Base-by-base conservation (phyloP, 2,329 filamentous ascomycete genomes). In the Aspergillus fructus region DNA sequence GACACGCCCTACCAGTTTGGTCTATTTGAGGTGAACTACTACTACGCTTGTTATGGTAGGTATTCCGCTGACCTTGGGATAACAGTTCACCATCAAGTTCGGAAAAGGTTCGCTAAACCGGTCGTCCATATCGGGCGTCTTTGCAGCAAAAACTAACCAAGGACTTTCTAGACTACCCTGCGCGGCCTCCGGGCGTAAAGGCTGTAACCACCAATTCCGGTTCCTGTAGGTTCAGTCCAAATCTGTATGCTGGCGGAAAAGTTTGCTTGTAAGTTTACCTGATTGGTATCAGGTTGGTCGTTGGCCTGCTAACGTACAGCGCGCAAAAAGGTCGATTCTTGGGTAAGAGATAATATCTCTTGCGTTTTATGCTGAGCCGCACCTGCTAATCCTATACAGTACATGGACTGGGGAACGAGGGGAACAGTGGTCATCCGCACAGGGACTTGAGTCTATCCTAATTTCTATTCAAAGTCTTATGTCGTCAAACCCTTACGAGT, bases 1-100 rank as follows among this genome's bases (percentile, higher is more conserved):
- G 93, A 94, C 66, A 96, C 93, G 0, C 93, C 93, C 0, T 99
- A 99, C 74, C 93, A 97, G 74, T 97, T 96, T 70, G 94, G 94
- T 3, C 97, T 97, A 77, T 97, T 96, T 71, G 92, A 97, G 83
- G 92, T 94, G 73, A 59, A 81, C 71, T 54, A 65, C 40, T 27
- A 9, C 23, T 46, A 15, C 30, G 48, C 23, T 40, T 21, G 11
- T 7, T 19, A 27, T 39, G 42, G 11, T 33, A 24, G 12, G 4
- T 41, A 54, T n/a, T 24, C 13, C n/a, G 45, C 42, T 60, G 46
- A 53, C 27, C 24, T 12, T 21, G n/a, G 17, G 15, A 53, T 37
- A 24, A 49, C 56, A 93, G 89, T 96, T 96, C 70, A 73, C 80
- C 0, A 85, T 96, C 66, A 89, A 85, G 66, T 93, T 96, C 66